Percentiles rank a stretch among this genome's conserved stretches.
These are phyloP conservation scores for Phytophthora citricola DNA, from an alignment of 352 stramenopile species.

Conservation along the genomic window DNA sequence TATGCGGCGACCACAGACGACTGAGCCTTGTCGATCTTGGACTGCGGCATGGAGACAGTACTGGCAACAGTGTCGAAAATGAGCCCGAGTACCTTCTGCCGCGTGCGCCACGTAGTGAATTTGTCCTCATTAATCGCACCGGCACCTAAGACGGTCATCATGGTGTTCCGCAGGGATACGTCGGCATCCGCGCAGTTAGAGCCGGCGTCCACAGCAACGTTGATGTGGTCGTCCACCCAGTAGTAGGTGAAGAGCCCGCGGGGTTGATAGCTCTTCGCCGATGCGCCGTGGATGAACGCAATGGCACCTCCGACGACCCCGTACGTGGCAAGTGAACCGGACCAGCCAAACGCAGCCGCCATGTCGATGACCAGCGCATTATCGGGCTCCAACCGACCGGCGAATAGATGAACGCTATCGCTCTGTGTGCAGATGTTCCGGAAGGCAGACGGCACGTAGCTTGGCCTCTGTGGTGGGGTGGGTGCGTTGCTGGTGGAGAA, in stretches of 20 bases:
- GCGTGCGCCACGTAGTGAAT: conserved; percentile 12
- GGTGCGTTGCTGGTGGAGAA: too few species aligned
- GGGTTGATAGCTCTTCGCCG: neutral
- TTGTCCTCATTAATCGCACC: conserved; percentile 30
- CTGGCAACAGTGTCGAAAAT: conserved; percentile 12
- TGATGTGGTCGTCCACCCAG: conserved; percentile 13
- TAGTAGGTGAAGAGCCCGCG: conserved; percentile 21
- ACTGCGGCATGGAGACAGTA: conserved; percentile 10
- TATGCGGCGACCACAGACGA: too few species aligned
- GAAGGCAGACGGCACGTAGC: conserved; percentile 4
- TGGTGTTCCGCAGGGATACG: conserved; percentile 14
- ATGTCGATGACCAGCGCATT: conserved; percentile 30
- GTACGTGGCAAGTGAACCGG: conserved; percentile 16
- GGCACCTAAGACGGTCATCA: conserved; percentile 8
- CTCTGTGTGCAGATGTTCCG: conserved; percentile 22
- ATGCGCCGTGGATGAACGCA: conserved; percentile 8
- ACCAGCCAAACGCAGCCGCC: conserved; percentile 22
- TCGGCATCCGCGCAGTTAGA: conserved; percentile 8
- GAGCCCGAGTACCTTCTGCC: conserved; percentile 19
- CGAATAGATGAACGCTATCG: conserved; percentile 11
- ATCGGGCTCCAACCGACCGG: neutral
- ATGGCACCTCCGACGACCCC: conserved; percentile 21
- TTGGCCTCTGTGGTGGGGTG: too few species aligned
- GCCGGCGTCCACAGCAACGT: conserved; percentile 4
- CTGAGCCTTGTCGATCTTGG: conserved; percentile 10